phyloP scores from a whole-genome alignment of 2,329 filamentous ascomycete species.

The Microdochium paspali region DNA sequence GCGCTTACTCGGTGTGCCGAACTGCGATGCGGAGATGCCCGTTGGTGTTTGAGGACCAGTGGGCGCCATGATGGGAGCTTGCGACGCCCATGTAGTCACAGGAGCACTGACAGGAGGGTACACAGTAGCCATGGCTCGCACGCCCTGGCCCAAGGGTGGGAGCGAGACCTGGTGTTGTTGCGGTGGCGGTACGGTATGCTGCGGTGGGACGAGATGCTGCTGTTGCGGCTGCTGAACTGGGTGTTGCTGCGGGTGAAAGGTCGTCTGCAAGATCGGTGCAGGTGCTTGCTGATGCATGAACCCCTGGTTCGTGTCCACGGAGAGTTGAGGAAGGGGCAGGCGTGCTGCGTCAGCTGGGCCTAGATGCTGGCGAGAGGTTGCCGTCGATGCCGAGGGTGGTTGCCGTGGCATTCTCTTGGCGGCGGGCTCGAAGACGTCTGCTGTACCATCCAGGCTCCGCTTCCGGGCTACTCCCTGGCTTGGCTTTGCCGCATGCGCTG shows the following conservation, averaged over 20 bases:
- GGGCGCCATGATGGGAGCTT: constrained; percentile 19
- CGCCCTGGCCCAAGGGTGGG: constrained; percentile 50
- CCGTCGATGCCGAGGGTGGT: constrained; percentile 13
- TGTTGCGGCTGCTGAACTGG: no score
- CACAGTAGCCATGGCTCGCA: constrained; percentile 67
- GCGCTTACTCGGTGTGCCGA: constrained; percentile 42
- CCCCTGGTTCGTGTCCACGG: constrained; percentile 43
- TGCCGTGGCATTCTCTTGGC: constrained; percentile 37
- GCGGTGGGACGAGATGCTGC: no score
- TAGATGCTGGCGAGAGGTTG: constrained; percentile 12
- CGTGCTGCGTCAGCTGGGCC: constrained; percentile 28
- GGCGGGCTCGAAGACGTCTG: constrained; percentile 40
- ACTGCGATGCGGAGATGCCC: constrained; percentile 21
- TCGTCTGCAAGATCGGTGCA: neutral
- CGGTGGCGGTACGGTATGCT: constrained; percentile 30
- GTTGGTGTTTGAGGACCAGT: constrained; percentile 22
- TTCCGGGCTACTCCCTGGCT: constrained; percentile 35
- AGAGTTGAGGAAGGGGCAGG: constrained; percentile 63
- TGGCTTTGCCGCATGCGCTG: constrained; percentile 39
- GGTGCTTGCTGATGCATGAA: constrained; percentile 8
- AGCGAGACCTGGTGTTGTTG: constrained; percentile 43
- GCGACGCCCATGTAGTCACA: constrained; percentile 21
- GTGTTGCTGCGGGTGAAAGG: constrained; percentile 7
- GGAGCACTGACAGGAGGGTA: constrained; percentile 45
- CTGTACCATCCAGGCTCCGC: constrained; percentile 35